Percentiles rank a stretch among this genome's conserved stretches.
phyloP scores from a whole-genome alignment of 768 basidiomycete species.

The Rhodocollybia butyracea region DNA sequence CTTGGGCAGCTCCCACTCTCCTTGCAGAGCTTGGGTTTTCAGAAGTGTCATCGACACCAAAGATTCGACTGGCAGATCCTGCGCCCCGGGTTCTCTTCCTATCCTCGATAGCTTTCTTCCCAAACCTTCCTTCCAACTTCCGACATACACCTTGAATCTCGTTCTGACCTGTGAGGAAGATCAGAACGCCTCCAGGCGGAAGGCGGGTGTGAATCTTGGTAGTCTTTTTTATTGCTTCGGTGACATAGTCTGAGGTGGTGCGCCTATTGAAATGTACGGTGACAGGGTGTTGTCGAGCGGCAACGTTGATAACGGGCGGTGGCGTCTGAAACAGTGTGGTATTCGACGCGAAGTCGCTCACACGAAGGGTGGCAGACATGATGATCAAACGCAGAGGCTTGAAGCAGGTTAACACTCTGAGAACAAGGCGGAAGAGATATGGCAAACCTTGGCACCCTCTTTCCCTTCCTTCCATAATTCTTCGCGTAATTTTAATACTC shows the following conservation, averaged over 20 bases:
- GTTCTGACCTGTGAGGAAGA: conserved; percentile 94
- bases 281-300: conserved; percentile 92
- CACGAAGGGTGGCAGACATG: conserved; percentile 97
- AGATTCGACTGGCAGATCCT: conserved; percentile 7
- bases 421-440: neutral
- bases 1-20: conserved; percentile 44
- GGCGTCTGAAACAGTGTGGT: conserved; percentile 71
- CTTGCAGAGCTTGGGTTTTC: conserved; percentile 9
- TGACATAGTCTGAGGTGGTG: conserved; percentile 84
- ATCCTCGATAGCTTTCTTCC: conserved; percentile 57
- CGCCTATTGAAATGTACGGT: conserved; percentile 90
- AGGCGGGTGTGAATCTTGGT: conserved; percentile 89
- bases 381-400: conserved; percentile 91
- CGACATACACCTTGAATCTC: conserved; percentile 87
- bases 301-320: conserved; percentile 90
- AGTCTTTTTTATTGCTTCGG: conserved; percentile 87
- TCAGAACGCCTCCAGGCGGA: conserved; percentile 89
- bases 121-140: conserved; percentile 76
- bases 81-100: conserved; percentile 29
- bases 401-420: conserved; percentile 8
- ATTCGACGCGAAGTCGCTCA: conserved; percentile 91
- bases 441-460: conserved; percentile 62
- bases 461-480: conserved; percentile 82
- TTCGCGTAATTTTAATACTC: conserved; percentile 87
- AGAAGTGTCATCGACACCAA: conserved; percentile 4